Base-by-base conservation (phyloP, 257 asterid genomes). In the Solanum phureja region DNA sequence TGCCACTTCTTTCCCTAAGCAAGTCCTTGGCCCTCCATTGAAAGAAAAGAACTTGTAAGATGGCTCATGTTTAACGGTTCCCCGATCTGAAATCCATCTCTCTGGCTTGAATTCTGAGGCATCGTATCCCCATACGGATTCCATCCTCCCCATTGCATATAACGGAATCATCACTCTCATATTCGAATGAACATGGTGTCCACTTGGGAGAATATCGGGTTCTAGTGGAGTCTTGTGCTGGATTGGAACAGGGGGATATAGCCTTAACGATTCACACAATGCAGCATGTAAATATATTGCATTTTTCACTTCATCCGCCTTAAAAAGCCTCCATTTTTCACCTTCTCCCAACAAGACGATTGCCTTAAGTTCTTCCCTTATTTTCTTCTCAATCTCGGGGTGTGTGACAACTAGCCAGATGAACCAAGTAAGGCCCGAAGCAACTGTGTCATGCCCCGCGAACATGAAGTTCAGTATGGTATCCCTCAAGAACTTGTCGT, bases 11-110 rank as follows among this genome's bases (percentile, higher is more conserved):
- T 92, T 94, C 44, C 95, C 96, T 40, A 94, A 29, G 77, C 96
- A 93, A 60, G 93, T 93, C 88, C 95, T 89, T 12, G 94, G 95
- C 1, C 95, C 96, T 1, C 92, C 95, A 87, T 94, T 94, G 86
- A 94, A 94, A 3, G 93, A 91, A 88, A 92, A 56, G 88, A 93
- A 93, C 90, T 89, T 94, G 40, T 92, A 94, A 6, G 95, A 90
- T 2, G 94, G 94, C 89, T 88, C 94, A 38, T 91, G 90, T 66
- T 76, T 92, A 9, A 93, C 16, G 0, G 84, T 73, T 27, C 93
- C 93, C 1, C 86, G 58, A 12, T 90, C 90, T 0, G 93, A 85
- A 11, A 94, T 92, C 94, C 96, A 94, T 83, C 94, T 92, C 86
- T 92, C 93, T 0, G 94, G 95, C 92, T 88, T 91, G 84, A 93